phyloP scores from a whole-genome alignment of 495 filamentous ascomycete genomes.

The Podospora australis region DNA sequence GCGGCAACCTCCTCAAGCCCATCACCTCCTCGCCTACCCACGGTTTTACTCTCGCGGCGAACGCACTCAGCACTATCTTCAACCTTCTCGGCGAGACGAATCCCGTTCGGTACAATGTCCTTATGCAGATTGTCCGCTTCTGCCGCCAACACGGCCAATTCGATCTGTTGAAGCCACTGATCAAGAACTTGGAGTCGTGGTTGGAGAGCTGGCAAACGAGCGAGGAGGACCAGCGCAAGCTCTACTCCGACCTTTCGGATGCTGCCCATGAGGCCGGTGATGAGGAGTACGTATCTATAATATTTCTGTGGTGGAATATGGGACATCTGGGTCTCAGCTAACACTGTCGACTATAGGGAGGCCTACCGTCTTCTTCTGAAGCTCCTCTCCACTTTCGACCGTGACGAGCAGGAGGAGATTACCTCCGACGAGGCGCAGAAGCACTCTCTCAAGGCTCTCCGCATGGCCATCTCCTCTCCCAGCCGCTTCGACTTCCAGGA shows the following conservation, averaged over 20 bases:
- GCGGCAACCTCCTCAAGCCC: constrained; percentile 78
- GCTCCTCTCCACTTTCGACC: constrained; percentile 74
- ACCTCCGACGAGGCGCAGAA: constrained; percentile 64
- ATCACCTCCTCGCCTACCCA: constrained; percentile 78
- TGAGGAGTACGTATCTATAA: constrained; percentile 47
- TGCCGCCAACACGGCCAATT: constrained; percentile 67
- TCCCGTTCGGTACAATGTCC: constrained; percentile 79
- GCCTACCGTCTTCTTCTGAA: constrained; percentile 78
- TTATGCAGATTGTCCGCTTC: constrained; percentile 74
- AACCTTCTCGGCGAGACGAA: constrained; percentile 76
- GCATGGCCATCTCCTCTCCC: constrained; percentile 67
- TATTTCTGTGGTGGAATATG: background rate
- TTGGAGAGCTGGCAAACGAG: constrained; percentile 75
- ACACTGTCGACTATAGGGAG: constrained; percentile 37
- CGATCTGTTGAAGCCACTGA: constrained; percentile 70
- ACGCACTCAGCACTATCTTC: constrained; percentile 90
- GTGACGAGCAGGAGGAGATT: constrained; percentile 52
- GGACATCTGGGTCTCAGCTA: background rate
- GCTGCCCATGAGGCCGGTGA: constrained; percentile 71
- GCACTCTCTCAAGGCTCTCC: constrained; percentile 78
- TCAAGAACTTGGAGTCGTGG: constrained; percentile 76
- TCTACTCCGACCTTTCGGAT: constrained; percentile 73
- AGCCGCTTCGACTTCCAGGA: constrained; percentile 91
- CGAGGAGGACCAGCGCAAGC: constrained; percentile 69
- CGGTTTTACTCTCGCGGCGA: constrained; percentile 76